phyloP scores from a whole-genome alignment of 768 basidiomycete species.

The Psilocybe subaeruginosa region DNA sequence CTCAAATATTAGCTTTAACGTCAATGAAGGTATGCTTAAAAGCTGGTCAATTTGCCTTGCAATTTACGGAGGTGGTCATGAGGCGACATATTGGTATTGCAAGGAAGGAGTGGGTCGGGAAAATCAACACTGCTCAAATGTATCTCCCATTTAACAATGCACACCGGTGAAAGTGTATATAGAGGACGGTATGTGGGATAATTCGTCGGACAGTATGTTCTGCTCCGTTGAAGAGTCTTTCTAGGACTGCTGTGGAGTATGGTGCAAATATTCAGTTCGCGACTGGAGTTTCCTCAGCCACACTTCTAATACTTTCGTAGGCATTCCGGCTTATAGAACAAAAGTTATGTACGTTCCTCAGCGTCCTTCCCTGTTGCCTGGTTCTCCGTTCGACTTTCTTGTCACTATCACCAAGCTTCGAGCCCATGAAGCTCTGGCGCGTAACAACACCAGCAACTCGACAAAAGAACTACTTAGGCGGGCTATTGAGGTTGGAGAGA shows the following conservation, averaged over 20 bases:
- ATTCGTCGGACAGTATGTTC: background rate
- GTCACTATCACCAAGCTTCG: conserved; percentile 54
- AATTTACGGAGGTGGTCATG: background rate
- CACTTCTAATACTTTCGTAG: conserved; percentile 27
- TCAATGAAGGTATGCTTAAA: conserved; percentile 51
- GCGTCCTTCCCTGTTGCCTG: conserved; percentile 83
- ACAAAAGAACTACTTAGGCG: conserved; percentile 28
- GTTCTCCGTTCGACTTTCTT: conserved; percentile 78
- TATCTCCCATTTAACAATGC: conserved; percentile 76
- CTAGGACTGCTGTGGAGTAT: conserved; percentile 51
- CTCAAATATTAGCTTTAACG: conserved; percentile 57
- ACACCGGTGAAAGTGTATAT: conserved; percentile 66
- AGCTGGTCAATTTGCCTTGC: background rate
- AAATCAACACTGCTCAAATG: conserved; percentile 86
- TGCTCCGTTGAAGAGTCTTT: background rate
- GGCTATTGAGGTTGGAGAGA: conserved; percentile 55
- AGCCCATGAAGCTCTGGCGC: conserved; percentile 38
- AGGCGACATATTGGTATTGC: conserved; percentile 78
- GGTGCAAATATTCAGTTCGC: conserved; percentile 27
- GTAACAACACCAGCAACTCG: conserved; percentile 19
- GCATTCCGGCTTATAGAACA: conserved; percentile 78
- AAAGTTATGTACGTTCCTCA: conserved; percentile 88
- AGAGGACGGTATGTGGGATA: conserved; percentile 56
- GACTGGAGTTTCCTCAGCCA: background rate
- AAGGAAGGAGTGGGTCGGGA: conserved; percentile 80